Conservation (phyloP, 495 filamentous ascomycete species). For the Hapsidospora chrysogenum region DNA sequence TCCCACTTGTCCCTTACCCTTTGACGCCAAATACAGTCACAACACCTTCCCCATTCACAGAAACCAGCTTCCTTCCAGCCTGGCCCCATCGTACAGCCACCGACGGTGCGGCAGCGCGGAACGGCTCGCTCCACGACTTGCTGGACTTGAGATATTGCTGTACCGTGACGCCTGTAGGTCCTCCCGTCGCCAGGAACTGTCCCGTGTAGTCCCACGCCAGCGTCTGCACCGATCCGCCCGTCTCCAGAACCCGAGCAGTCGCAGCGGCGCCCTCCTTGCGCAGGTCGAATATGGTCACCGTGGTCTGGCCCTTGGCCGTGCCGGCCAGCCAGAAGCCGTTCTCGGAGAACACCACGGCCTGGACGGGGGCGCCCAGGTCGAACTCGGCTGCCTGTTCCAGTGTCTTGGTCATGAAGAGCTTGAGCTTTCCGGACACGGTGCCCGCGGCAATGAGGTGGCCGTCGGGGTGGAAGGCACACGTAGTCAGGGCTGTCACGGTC, state of each 20-base stretch:
- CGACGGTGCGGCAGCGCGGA: conserved; percentile 57
- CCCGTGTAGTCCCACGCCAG: conserved; percentile 89
- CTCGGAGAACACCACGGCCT: conserved; percentile 74
- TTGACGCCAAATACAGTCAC: conserved; percentile 43
- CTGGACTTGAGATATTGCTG: conserved; percentile 69
- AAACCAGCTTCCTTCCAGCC: conserved; percentile 55
- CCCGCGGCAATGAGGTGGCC: conserved; percentile 85
- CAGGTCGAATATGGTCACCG: conserved; percentile 76
- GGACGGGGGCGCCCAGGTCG: conserved; percentile 45
- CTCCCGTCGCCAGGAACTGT: conserved; percentile 75
- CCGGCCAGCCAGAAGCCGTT: conserved; percentile 94
- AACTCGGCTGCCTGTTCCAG: conserved; percentile 56
- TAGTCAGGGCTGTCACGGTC: conserved; percentile 43
- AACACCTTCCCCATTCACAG: conserved; percentile 55
- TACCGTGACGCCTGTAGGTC: conserved; percentile 65
- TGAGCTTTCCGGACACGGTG: conserved; percentile 56
- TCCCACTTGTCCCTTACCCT: conserved; percentile 2
- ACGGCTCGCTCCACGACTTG: conserved; percentile 79
- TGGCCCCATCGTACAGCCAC: conserved; percentile 62
- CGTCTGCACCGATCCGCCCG: conserved; percentile 52
- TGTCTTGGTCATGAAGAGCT: conserved; percentile 69
- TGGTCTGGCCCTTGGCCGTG: conserved; percentile 51
- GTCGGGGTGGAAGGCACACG: conserved; percentile 84
- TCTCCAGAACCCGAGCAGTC: conserved; percentile 63
- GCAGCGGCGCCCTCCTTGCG: conserved; percentile 66